phyloP scores from a whole-genome alignment of 148 eudicot species.

The Rheum nobile region DNA sequence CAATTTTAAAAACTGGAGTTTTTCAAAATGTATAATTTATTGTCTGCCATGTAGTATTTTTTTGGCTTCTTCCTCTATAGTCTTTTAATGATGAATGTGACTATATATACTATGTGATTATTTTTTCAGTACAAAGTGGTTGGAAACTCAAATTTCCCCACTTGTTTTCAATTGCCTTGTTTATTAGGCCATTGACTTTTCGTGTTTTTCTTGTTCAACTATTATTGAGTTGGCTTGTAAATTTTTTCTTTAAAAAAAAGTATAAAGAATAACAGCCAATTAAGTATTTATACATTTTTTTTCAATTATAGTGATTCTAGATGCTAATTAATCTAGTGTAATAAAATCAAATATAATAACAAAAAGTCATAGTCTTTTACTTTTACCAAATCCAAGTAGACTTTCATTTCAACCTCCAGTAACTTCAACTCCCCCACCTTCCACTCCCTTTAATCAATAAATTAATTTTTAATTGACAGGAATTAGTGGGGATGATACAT shows the following conservation, averaged over 20 bases:
- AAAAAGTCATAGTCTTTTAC: neutral
- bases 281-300: neutral
- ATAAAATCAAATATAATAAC: neutral
- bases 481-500: neutral
- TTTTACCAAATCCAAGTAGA: neutral
- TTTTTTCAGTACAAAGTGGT: neutral
- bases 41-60: neutral
- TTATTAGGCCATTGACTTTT: slow-evolving; percentile 7
- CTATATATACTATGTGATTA: neutral
- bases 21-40: neutral
- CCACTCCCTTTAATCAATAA: neutral
- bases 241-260: neutral
- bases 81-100: neutral
- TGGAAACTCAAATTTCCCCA: slow-evolving; percentile 4
- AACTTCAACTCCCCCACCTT: neutral
- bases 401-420: neutral
- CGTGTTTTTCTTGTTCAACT: neutral
- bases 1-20: neutral
- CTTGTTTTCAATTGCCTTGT: neutral
- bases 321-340: neutral
- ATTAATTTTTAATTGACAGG: neutral
- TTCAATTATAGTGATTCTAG: neutral
- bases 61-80: neutral
- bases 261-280: neutral
- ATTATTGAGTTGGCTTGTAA: slow-evolving; percentile 2